Evolutionary conservation across 2,329 filamentous ascomycete genomes (phyloP).

Genomic region (Penicillium palitans): DNA sequence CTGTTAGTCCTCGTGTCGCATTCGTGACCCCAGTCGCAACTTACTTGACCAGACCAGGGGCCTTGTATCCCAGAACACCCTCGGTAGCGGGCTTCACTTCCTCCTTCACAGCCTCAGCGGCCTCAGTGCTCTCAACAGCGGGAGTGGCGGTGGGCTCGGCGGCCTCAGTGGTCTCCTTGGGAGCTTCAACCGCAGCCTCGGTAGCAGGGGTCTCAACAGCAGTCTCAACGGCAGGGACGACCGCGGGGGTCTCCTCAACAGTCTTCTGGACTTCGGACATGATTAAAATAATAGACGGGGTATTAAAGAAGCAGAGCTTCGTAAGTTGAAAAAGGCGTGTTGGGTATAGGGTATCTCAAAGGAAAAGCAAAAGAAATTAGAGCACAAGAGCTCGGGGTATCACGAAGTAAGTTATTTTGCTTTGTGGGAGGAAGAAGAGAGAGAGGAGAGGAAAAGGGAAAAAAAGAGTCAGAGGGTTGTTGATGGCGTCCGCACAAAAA

Average conservation of each 20-base stretch:
- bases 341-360: constrained; percentile 29
- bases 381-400: constrained; percentile 31
- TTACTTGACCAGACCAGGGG: constrained; percentile 85
- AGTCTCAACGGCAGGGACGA: constrained; percentile 20
- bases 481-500: constrained; percentile 21
- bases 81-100: constrained; percentile 73
- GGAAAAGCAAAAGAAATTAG: constrained; percentile 31
- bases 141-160: constrained; percentile 14
- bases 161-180: constrained; percentile 16
- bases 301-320: constrained; percentile 28
- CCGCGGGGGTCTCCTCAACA: constrained; percentile 30
- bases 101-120: constrained; percentile 25
- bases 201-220: constrained; percentile 14
- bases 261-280: constrained; percentile 31
- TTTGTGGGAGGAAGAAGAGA: constrained; percentile 19
- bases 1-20: constrained; percentile 7
- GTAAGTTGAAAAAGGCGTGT: constrained; percentile 12
- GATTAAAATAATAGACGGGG: constrained; percentile 29
- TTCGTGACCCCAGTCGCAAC: constrained; percentile 34
- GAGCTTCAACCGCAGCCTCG: constrained; percentile 13
- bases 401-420: constrained; percentile 26
- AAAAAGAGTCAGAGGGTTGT: constrained; percentile 20
- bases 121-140: constrained; percentile 16
- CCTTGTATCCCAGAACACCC: constrained; percentile 87
- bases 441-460: constrained; percentile 24